Evolutionary conservation across 1,284 basidiomycete genomes (phyloP).

Genomic region (Athelia sp.): DNA sequence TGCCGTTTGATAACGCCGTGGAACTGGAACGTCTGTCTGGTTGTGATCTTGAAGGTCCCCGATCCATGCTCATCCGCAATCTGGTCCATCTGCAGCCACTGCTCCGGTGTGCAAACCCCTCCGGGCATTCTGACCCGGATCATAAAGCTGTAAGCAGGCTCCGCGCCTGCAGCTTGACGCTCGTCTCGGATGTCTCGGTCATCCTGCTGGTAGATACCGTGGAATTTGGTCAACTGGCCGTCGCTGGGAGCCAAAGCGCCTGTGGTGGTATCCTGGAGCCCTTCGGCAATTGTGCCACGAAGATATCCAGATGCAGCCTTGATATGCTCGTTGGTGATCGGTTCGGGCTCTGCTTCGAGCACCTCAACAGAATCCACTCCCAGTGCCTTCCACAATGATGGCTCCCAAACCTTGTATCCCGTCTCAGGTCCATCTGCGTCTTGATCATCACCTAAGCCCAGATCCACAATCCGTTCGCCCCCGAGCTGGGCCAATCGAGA

Average conservation of each 20-base stretch:
- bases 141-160: conserved; percentile 99
- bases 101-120: conserved; percentile 86
- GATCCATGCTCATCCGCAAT: conserved; percentile 96
- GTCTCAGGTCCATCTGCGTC: conserved; percentile 96
- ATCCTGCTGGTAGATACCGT: conserved; percentile 96
- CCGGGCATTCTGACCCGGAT: conserved; percentile 96
- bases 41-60: conserved; percentile 96
- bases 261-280: conserved; percentile 82
- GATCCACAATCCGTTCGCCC: conserved; percentile 61
- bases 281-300: conserved; percentile 93
- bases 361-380: conserved; percentile 91
- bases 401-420: conserved; percentile 95
- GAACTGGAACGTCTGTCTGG: conserved; percentile 99
- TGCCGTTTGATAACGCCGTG: conserved; percentile 98
- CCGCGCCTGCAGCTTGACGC: conserved; percentile 87
- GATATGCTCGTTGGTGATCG: conserved; percentile 99
- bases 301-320: conserved; percentile 96
- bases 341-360: conserved; percentile 89
- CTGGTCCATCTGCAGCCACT: conserved; percentile 95
- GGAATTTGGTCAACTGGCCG: conserved; percentile 97
- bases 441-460: conserved; percentile 95
- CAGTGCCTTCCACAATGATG: conserved; percentile 88
- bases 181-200: conserved; percentile 98
- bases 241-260: conserved; percentile 89
- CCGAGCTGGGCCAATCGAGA: conserved; percentile 73